These are phyloP conservation scores for Ogataea zsoltii DNA, from an alignment of 805 yeast genomes.

Conservation along the genomic window DNA sequence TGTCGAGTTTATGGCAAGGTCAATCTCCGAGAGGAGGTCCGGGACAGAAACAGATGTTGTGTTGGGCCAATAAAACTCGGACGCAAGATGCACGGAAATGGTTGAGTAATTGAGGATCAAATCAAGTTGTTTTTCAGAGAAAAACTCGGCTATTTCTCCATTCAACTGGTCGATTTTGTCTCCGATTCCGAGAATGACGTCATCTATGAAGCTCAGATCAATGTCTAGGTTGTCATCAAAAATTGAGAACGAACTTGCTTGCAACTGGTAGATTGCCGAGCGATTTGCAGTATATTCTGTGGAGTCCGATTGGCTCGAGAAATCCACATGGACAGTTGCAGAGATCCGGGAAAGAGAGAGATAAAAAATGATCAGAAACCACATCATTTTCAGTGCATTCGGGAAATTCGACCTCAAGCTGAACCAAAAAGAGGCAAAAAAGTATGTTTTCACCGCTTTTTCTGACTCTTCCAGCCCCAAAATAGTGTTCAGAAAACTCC, in stretches of 20 bases:
- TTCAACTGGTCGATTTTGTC: neutral
- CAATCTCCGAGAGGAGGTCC: neutral
- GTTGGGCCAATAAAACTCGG: neutral
- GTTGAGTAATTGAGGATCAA: neutral
- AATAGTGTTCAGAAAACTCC: slow-evolving; percentile 2
- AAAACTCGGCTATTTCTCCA: neutral
- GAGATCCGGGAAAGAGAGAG: slow-evolving; percentile 1
- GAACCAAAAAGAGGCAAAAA: slow-evolving; percentile 17
- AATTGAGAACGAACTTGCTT: neutral
- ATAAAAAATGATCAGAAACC: slow-evolving; percentile 11
- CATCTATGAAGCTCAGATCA: neutral
- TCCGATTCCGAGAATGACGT: neutral
- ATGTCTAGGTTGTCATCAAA: neutral
- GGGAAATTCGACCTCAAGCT: slow-evolving; percentile 17
- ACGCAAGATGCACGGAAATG: neutral
- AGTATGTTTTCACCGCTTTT: slow-evolving; percentile 6
- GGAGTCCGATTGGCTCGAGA: neutral
- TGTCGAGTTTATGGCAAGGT: neutral
- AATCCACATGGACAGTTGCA: too few relatives aligned
- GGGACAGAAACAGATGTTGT: neutral
- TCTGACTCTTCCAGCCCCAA: slow-evolving; percentile 1
- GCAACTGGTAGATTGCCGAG: neutral
- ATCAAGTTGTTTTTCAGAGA: neutral
- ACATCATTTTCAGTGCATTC: slow-evolving; percentile 2
- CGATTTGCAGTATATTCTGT: neutral